Base-by-base conservation (phyloP, 2,329 filamentous ascomycete species). In the Acrocalymma vagum region DNA sequence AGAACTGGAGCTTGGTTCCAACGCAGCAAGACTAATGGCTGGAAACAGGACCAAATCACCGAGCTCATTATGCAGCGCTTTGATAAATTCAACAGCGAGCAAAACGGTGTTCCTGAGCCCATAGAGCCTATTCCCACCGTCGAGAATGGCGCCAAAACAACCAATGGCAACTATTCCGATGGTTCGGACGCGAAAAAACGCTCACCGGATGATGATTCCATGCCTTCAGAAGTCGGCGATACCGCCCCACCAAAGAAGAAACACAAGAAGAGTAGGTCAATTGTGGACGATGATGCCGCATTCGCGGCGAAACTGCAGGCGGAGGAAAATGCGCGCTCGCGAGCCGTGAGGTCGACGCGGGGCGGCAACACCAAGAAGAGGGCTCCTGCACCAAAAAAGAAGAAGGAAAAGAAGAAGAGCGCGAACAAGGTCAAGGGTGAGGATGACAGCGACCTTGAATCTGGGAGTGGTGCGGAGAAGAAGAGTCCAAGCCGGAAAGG, bases 221-320 rank as follows among this genome's bases (percentile, higher is more conserved):
- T 64, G 24, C 58, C 73, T 33, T 77, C 74, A 10, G 70, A 72
- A 29, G 58, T 71, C 34, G 64, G 67, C 17, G 58, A 69, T 13
- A 60, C 72, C 8, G 47, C 45, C 4, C 75, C 75, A 17, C 72
- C 74, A 2, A 77, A 75, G 61, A 75, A 73, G 54, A 75, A 72
- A 54, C 63, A 86, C 66, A 90, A 90, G 72, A 87, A 87, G 70
- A 74, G 72, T 55, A 85, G 85, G 63, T 80, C 82, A 28, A 79
- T 83, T 18, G 74, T 82, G 53, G 90, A 95, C 51, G 86, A 88
- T 21, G 94, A 99, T 70, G 94, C 93, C 22, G 84, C 87, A 29
- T 83, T 93, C 48, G 94, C 94, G 1, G 91, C 91, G 11, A 84
- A 87, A 67, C 78, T 99, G 23, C 94, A 99, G 71, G 93, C 91